Evolutionary conservation across 805 yeast genomes (phyloP).

Genomic region (Myxozyma geophila): DNA sequence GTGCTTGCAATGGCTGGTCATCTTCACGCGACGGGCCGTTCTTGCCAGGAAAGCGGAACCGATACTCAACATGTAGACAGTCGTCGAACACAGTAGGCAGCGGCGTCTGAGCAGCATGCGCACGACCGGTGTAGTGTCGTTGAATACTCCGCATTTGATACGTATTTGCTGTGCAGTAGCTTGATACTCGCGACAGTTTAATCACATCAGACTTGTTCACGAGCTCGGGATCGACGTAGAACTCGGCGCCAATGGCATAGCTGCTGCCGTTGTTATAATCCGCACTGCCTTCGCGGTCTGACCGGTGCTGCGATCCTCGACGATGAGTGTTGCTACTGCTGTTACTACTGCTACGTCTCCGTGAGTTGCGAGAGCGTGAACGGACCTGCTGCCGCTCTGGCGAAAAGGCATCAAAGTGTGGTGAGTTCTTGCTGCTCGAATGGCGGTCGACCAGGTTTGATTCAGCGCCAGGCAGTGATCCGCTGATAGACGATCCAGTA

Average conservation of each 20-base stretch:
- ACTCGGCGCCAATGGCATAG: constrained; percentile 10
- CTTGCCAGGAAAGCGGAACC: constrained; percentile 7
- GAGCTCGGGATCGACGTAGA: constrained; percentile 17
- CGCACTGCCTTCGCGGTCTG: constrained; percentile 2
- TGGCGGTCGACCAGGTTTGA: neutral
- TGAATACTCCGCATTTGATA: constrained; percentile 86
- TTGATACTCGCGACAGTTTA: constrained; percentile 88
- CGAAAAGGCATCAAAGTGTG: neutral
- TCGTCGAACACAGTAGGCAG: constrained; percentile 92
- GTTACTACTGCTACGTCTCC: constrained; percentile 9
- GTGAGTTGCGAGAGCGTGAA: constrained; percentile 14
- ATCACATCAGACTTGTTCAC: constrained; percentile 70
- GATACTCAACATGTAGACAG: constrained; percentile 65
- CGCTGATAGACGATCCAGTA: too few species aligned
- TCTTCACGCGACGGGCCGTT: constrained; percentile 6
- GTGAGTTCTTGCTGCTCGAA: neutral
- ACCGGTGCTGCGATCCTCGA: constrained; percentile 51
- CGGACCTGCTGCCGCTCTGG: neutral
- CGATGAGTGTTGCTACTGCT: constrained; percentile 69
- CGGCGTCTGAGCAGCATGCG: constrained; percentile 54
- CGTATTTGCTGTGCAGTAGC: constrained; percentile 93
- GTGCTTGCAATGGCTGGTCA: constrained; percentile 9
- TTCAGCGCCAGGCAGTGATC: too few species aligned
- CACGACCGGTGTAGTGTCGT: constrained; percentile 79
- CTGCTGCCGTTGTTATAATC: constrained; percentile 3